Base-by-base conservation (phyloP, 768 basidiomycete genomes). In the Lentinula detonsa region DNA sequence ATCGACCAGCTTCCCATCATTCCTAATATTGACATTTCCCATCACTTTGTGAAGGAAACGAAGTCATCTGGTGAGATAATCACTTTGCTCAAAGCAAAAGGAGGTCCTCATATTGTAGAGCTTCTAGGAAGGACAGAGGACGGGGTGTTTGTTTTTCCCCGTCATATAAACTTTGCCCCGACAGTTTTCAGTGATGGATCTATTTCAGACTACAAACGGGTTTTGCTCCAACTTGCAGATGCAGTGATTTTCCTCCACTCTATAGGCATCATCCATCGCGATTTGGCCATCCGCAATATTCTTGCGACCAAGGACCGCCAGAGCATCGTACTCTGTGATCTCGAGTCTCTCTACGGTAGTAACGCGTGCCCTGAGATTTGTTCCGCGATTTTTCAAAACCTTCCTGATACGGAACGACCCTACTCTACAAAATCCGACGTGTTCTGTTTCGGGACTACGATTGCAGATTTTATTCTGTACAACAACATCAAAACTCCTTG, bases 361-460 rank as follows among this genome's bases (percentile, higher is more conserved):
- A 13, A 3, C 9, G 7, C 43, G 6, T 62, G 57, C 21, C 64
- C 64, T 21, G 61, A 64, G 46, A 64, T 64, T 6, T 23, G 52
- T 18, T 48, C 18, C 28, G 61, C 61, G 5, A 7, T 2, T 15
- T 34, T 37, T 8, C 7, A 15, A 0, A 28, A 8, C 21, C 7
- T 23, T 39, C 18, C 21, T 1, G 4, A 46, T n/a, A 16, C 33
- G n/a, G 45, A 16, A 13, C 15, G 46, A n/a, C 63, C 63, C 0
- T 62, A 62, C 55, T 62, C 61, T 9, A 34, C 61, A 53, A 63
- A 65, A 58, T 60, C 59, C 8, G 64, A 65, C 33, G 61, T 65
- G 42, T 65, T 50, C 54, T 53, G 55, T 39, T 62, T 65, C 31
- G 64, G 64, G 2, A 48, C 35, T 8, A 52, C 57, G 28, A 58